Conservation (phyloP, 805 yeast genomes). For the Myxozyma udenii region DNA sequence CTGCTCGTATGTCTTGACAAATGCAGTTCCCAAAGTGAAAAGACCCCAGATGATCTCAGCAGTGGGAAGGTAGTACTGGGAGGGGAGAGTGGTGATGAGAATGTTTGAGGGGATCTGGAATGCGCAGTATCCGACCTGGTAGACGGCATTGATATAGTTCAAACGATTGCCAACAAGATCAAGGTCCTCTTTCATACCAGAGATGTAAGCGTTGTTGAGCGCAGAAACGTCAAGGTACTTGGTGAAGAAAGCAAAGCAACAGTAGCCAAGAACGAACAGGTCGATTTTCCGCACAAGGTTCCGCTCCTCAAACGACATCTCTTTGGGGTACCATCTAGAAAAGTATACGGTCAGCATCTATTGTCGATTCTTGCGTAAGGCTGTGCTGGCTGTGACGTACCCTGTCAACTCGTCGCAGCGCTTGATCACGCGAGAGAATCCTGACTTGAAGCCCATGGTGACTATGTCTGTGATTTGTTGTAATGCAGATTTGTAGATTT, state of each 20-base stretch:
- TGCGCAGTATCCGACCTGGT: conserved; percentile 56
- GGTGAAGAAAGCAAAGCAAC: conserved; percentile 64
- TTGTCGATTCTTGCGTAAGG: too few relatives aligned
- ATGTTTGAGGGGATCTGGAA: conserved; percentile 65
- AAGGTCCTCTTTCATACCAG: conserved; percentile 57
- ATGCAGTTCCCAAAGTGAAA: conserved; percentile 56
- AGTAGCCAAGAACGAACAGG: conserved; percentile 50
- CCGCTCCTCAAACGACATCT: conserved; percentile 41
- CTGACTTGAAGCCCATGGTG: conserved; percentile 3
- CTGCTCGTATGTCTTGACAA: conserved; percentile 50
- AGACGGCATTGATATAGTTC: conserved; percentile 56
- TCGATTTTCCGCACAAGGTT: conserved; percentile 54
- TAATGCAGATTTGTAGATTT: too few relatives aligned
- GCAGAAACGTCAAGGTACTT: conserved; percentile 63
- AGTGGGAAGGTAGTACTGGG: conserved; percentile 53
- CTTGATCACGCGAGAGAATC: background rate
- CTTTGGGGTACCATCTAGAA: conserved; percentile 19
- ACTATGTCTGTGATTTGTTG: background rate
- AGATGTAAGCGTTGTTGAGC: conserved; percentile 61
- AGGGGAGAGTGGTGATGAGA: conserved; percentile 53
- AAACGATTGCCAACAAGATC: conserved; percentile 61
- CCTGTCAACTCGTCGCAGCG: background rate
- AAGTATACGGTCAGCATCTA: background rate
- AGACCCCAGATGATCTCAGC: conserved; percentile 68
- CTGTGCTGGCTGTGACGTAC: too few relatives aligned